phyloP scores from a whole-genome alignment of 2,329 filamentous ascomycete species.

The Chaetomiaceae sp. region DNA sequence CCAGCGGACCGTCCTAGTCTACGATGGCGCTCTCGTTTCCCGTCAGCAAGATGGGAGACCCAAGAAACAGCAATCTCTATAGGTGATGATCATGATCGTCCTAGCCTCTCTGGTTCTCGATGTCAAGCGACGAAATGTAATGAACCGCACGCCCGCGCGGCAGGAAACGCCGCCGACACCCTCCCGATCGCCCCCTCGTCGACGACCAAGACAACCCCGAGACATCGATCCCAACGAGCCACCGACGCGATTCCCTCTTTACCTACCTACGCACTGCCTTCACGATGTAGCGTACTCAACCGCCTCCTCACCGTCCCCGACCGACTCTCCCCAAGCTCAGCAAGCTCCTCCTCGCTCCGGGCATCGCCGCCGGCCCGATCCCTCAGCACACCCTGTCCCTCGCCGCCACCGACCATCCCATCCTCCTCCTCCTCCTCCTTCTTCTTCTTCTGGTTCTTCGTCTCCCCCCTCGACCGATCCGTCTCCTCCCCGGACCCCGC shows the following conservation, averaged over 20 bases:
- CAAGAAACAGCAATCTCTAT: background rate
- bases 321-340: slow-evolving; percentile 34
- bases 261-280: slow-evolving; percentile 3
- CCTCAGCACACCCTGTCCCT: slow-evolving; percentile 8
- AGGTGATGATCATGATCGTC: background rate
- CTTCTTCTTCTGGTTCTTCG: slow-evolving; percentile 1
- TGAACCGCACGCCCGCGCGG: too few relatives aligned
- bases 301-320: slow-evolving; percentile 14
- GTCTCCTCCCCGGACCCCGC: slow-evolving; percentile 4
- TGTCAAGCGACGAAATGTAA: background rate
- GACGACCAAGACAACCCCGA: background rate
- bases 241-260: too few relatives aligned
- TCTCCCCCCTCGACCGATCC: slow-evolving; percentile 7
- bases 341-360: slow-evolving; percentile 34
- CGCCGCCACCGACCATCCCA: slow-evolving; percentile 1
- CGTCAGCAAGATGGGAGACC: too few relatives aligned
- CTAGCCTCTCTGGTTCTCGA: background rate
- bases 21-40: background rate
- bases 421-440: slow-evolving; percentile 6
- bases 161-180: background rate
- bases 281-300: slow-evolving; percentile 15
- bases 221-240: background rate
- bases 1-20: background rate
- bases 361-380: slow-evolving; percentile 1
- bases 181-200: background rate